phyloP scores from a whole-genome alignment of 2,329 filamentous ascomycete genomes.

The Pestalotiopsis sp. region DNA sequence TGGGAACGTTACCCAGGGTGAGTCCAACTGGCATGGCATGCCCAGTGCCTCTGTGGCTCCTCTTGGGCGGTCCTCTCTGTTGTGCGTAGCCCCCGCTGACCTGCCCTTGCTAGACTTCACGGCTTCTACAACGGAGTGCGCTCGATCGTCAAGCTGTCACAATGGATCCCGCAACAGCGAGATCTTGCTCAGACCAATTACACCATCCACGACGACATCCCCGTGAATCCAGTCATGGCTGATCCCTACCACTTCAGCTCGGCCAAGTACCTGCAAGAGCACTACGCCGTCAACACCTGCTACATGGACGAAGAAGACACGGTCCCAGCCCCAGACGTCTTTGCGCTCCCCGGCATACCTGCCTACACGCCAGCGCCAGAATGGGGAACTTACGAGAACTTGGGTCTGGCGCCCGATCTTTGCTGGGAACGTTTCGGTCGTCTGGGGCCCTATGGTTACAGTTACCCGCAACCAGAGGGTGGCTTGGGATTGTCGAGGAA shows the following conservation, averaged over 20 bases:
- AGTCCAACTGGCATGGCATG: not conserved
- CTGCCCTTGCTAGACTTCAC: slow-evolving; percentile 19
- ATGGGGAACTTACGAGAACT: slow-evolving; percentile 63
- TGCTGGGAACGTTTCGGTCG: slow-evolving; percentile 73
- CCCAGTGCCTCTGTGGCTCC: no score
- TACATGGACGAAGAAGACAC: slow-evolving; percentile 52
- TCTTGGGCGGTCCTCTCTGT: not conserved
- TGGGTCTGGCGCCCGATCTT: slow-evolving; percentile 63
- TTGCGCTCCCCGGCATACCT: slow-evolving; percentile 61
- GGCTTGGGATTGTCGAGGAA: slow-evolving; percentile 63
- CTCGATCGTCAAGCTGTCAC: slow-evolving; percentile 26
- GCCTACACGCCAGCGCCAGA: slow-evolving; percentile 65
- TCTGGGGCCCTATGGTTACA: slow-evolving; percentile 68
- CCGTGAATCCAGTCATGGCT: slow-evolving; percentile 27
- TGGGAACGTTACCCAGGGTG: slow-evolving; percentile 9
- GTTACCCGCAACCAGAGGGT: slow-evolving; percentile 65
- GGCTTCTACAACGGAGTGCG: slow-evolving; percentile 30
- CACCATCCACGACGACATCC: slow-evolving; percentile 21
- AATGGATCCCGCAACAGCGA: slow-evolving; percentile 30
- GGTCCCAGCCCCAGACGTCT: slow-evolving; percentile 32
- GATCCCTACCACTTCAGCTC: slow-evolving; percentile 28
- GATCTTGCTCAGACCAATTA: slow-evolving; percentile 18
- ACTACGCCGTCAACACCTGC: slow-evolving; percentile 37
- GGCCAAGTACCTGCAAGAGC: slow-evolving; percentile 25
- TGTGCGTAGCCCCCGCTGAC: slow-evolving; percentile 13